Percentiles rank a stretch among this genome's conserved stretches.
phyloP scores from a whole-genome alignment of 2,329 filamentous ascomycete genomes.

The Xenoacremonium recifei region DNA sequence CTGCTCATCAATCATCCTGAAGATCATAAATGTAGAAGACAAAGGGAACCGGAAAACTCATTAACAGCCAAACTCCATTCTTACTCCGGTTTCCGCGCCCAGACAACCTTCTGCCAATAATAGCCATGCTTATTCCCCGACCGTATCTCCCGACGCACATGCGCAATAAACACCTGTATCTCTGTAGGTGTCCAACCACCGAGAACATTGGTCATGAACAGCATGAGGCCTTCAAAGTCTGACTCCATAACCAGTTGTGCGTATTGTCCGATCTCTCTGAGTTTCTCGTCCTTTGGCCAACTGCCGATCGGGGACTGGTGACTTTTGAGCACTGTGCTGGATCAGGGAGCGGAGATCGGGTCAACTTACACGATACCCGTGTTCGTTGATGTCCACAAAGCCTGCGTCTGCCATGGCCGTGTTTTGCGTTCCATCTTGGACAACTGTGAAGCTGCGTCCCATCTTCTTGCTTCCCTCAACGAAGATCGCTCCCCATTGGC shows the following conservation, averaged over 20 bases:
- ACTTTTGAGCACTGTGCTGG: not conserved
- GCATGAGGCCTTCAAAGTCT: not conserved
- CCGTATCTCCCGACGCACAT: not conserved
- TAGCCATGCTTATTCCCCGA: not conserved
- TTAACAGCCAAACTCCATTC: no score
- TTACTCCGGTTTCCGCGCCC: not conserved
- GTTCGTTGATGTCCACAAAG: conserved; percentile 3
- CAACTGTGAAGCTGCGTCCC: conserved; percentile 2
- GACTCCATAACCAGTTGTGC: not conserved
- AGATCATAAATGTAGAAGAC: no score
- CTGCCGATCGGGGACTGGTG: conserved; percentile 4
- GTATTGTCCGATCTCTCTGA: conserved; percentile 2
- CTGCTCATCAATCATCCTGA: no score
- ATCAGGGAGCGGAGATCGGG: not conserved
- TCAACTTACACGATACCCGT: not conserved
- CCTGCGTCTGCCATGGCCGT: conserved; percentile 5
- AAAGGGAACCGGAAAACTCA: no score
- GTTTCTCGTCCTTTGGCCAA: conserved; percentile 6
- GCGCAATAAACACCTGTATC: not conserved
- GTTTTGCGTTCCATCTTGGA: conserved; percentile 1
- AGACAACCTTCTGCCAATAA: not conserved
- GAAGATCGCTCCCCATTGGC: conserved; percentile 6
- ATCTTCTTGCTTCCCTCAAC: conserved; percentile 6
- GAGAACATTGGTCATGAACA: not conserved
- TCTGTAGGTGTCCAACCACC: not conserved